These are phyloP conservation scores for Alternaria tenuissima DNA, from an alignment of 2,329 filamentous ascomycete genomes.

Conservation along the genomic window DNA sequence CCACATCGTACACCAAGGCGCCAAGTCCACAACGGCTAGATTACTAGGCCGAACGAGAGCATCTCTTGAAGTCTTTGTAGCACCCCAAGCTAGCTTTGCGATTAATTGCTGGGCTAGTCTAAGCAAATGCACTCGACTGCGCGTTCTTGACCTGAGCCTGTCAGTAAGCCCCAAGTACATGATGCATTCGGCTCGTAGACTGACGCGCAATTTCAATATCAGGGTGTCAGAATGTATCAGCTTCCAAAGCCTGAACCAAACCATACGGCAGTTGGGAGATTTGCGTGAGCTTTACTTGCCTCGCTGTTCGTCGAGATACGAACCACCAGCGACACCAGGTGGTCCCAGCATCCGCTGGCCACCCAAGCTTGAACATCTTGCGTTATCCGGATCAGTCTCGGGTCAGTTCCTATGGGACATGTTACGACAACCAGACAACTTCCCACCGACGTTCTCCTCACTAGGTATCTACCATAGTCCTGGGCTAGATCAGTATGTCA, in stretches of 20 bases:
- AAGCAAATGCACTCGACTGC: slow-evolving; percentile 62
- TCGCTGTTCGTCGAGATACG: slow-evolving; percentile 46
- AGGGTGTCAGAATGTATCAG: slow-evolving; percentile 59
- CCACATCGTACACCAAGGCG: slow-evolving; percentile 66
- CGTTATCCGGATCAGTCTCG: slow-evolving; percentile 55
- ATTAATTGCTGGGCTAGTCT: slow-evolving; percentile 65
- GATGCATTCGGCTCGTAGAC: neutral
- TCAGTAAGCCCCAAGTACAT: slow-evolving; percentile 1
- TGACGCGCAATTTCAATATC: neutral
- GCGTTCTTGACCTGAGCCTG: slow-evolving; percentile 61
- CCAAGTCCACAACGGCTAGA: slow-evolving; percentile 65
- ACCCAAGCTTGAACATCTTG: slow-evolving; percentile 52
- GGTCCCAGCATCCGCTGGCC: slow-evolving; percentile 53
- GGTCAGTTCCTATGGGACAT: slow-evolving; percentile 54
- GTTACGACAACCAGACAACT: slow-evolving; percentile 36
- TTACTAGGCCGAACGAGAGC: slow-evolving; percentile 63
- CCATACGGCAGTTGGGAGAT: slow-evolving; percentile 56
- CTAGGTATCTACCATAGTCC: slow-evolving; percentile 55
- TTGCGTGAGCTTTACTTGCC: slow-evolving; percentile 59
- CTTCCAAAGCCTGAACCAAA: slow-evolving; percentile 60
- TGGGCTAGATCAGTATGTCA: slow-evolving; percentile 40
- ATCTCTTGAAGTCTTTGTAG: slow-evolving; percentile 62
- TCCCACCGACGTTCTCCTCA: slow-evolving; percentile 39
- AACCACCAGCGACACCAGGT: slow-evolving; percentile 21
- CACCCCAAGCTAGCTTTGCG: slow-evolving; percentile 66